Conservation (phyloP, 139 green algal genomes). For the Chlorella sp. region DNA sequence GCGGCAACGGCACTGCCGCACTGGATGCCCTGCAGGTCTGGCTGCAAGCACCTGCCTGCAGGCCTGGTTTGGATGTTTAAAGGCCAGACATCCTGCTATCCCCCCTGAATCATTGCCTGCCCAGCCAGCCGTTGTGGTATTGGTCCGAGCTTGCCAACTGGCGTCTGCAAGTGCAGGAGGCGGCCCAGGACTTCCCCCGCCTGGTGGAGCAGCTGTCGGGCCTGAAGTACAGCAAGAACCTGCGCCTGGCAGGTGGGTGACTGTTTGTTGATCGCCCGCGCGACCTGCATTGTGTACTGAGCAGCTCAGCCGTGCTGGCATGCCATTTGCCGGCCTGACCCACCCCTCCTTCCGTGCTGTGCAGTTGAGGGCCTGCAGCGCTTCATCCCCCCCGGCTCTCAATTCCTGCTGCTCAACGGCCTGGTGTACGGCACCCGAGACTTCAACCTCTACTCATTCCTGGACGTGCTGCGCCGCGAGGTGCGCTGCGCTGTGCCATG, state of each 20-base stretch:
- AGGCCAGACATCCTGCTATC: no score
- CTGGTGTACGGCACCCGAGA: constrained; percentile 66
- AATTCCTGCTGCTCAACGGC: constrained; percentile 85
- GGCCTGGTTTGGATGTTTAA: no score
- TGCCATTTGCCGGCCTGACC: no score
- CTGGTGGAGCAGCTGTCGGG: constrained; percentile 60
- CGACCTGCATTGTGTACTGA: no score
- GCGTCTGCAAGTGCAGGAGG: constrained; percentile 69
- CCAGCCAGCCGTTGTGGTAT: no score
- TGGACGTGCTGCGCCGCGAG: constrained; percentile 65
- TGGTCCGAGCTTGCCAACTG: no score
- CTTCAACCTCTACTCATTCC: constrained; percentile 72
- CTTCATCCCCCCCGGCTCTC: constrained; percentile 54
- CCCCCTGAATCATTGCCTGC: no score
- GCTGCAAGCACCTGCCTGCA: no score
- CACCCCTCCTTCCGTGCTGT: constrained; percentile 42
- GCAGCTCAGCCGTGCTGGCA: no score
- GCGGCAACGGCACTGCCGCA: constrained; percentile 62
- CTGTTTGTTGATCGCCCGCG: no score
- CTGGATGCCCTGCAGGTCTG: constrained; percentile 67
- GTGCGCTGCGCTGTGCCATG: background rate
- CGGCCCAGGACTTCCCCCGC: constrained; percentile 90
- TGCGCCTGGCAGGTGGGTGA: constrained; percentile 13
- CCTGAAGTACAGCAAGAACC: constrained; percentile 18
- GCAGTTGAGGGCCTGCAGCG: constrained; percentile 24